Conservation (phyloP, 148 eudicot genomes). For the Fallopia convolvulus region DNA sequence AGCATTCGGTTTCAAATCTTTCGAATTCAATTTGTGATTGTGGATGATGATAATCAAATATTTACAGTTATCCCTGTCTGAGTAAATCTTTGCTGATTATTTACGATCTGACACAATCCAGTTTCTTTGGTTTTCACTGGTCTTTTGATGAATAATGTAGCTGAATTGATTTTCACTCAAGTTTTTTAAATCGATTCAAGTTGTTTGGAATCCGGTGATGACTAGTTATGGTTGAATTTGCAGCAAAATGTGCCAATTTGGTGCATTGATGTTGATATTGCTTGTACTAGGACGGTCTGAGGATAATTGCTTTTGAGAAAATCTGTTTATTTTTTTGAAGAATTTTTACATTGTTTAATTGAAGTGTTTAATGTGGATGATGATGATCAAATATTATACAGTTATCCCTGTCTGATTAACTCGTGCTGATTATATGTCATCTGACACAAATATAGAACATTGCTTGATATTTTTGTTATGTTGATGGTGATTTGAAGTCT, state of each 20-base stretch:
- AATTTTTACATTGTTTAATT: not conserved
- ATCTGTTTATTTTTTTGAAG: not conserved
- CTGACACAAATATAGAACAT: constrained; percentile 27
- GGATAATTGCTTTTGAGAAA: constrained; percentile 8
- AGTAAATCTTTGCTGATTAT: constrained; percentile 23
- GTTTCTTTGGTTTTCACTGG: too few relatives aligned
- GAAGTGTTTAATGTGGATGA: constrained; percentile 26
- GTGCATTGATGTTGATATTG: constrained; percentile 22
- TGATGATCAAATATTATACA: constrained; percentile 26
- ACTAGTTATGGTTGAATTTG: constrained; percentile 16
- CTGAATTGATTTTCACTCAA: too few relatives aligned
- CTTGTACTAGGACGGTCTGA: constrained; percentile 65
- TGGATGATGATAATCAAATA: constrained; percentile 36
- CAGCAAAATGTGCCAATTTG: not conserved
- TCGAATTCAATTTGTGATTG: constrained; percentile 3
- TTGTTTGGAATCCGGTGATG: constrained; percentile 5
- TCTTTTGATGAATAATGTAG: too few relatives aligned
- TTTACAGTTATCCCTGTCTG: constrained; percentile 62
- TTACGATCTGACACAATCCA: not conserved
- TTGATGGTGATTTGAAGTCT: too few relatives aligned
- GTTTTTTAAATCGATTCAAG: too few relatives aligned
- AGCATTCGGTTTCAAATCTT: constrained; percentile 17
- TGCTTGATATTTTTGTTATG: not conserved
- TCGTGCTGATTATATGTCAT: constrained; percentile 28
- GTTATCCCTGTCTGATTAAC: constrained; percentile 57